Conservation (phyloP, 179 eudicot genomes). For the Silene noctiflora region DNA sequence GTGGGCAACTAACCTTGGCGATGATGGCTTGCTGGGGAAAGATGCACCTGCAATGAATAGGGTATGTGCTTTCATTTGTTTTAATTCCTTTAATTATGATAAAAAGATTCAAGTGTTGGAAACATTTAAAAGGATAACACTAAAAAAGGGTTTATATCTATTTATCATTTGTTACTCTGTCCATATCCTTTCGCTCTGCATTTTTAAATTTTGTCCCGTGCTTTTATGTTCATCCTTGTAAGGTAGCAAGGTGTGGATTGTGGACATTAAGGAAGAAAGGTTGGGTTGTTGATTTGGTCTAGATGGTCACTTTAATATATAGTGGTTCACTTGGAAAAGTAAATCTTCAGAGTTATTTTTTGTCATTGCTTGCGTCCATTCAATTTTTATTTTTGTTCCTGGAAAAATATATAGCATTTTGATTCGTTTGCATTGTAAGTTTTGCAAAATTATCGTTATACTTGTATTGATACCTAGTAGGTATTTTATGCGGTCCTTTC, state of each 20-base stretch:
- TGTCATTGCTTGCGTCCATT: neutral
- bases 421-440: neutral
- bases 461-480: no score
- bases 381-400: no score
- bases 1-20: constrained; percentile 97
- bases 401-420: no score
- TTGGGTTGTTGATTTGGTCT: neutral
- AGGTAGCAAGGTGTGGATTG: neutral
- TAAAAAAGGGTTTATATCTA: neutral
- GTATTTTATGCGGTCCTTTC: neutral
- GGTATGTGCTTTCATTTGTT: constrained; percentile 43
- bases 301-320: neutral
- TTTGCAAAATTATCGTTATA: neutral
- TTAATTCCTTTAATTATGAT: neutral
- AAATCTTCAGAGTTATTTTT: neutral
- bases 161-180: neutral
- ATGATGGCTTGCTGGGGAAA: constrained; percentile 84
- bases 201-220: neutral
- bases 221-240: neutral
- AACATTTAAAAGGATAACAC: neutral
- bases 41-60: constrained; percentile 96
- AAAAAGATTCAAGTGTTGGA: neutral
- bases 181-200: neutral
- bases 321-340: neutral
- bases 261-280: neutral